Conservation (phyloP, 768 basidiomycete species). For the Podaxis carcinomalis region DNA sequence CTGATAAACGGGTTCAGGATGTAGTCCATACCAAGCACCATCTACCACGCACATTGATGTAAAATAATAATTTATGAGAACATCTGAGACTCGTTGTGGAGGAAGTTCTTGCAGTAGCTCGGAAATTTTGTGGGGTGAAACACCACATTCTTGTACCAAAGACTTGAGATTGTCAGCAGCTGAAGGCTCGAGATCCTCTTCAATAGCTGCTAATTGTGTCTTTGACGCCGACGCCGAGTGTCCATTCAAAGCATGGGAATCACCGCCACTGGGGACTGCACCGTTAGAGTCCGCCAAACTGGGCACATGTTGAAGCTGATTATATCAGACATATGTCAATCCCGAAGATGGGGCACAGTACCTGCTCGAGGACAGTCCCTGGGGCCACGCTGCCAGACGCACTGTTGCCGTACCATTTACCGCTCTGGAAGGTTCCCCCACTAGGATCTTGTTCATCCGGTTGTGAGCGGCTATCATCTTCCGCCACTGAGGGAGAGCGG, state of each 20-base stretch:
- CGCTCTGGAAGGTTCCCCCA: constrained; percentile 76
- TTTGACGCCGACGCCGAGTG: constrained; percentile 4
- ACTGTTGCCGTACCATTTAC: constrained; percentile 82
- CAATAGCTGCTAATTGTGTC: constrained; percentile 26
- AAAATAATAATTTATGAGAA: constrained; percentile 82
- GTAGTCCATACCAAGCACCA: neutral
- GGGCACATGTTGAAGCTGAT: constrained; percentile 26
- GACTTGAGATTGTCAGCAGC: constrained; percentile 82
- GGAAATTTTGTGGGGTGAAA: constrained; percentile 84
- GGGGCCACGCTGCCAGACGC: constrained; percentile 83
- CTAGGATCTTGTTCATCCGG: constrained; percentile 74
- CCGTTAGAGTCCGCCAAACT: constrained; percentile 2
- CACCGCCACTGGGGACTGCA: neutral
- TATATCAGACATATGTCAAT: neutral
- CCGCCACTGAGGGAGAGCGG: constrained; percentile 48
- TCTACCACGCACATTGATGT: constrained; percentile 50
- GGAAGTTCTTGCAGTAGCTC: constrained; percentile 89
- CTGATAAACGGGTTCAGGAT: constrained; percentile 33
- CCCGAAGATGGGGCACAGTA: constrained; percentile 21
- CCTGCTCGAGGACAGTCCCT: constrained; percentile 76
- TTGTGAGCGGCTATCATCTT: constrained; percentile 69
- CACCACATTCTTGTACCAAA: constrained; percentile 89
- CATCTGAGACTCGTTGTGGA: constrained; percentile 67
- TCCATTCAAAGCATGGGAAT: neutral
- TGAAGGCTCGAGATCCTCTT: constrained; percentile 42